Evolutionary conservation across 1,284 basidiomycete species (phyloP), one percentile per base, ranked within the genome.

Genomic region (Pseudozyma sp.): DNA sequence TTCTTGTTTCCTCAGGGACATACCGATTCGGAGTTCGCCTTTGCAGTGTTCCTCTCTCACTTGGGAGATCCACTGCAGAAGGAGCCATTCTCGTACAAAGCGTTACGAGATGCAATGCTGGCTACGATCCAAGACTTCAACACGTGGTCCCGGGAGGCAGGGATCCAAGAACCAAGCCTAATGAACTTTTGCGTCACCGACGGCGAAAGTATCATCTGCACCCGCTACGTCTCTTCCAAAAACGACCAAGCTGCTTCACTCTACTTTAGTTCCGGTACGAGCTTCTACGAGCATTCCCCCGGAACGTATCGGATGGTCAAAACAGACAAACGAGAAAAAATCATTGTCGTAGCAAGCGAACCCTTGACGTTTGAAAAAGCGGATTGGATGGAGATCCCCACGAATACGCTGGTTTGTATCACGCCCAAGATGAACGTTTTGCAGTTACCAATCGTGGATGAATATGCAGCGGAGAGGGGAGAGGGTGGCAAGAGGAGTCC

Each of bases 131-230:
- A 45, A 19, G 76, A 81, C 42, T 75, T 83, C 21, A 83, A 83
- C 53, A 50, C 38, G 0, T 83, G 82, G 82, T 60, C 76, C 0
- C 61, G 63, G 18, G 69, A 80, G 31, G 78, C 77, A 9, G 77
- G 72, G 13, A 77, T 82, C 11, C 12, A 55, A 13, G 69, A 82
- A 89, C 95, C 95, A 13, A 93, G 92, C 77, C 86, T 97, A 65
- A 90, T 96, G 91, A 99, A 98, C 85, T 99, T 97, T 83, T 95
- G 94, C 80, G 92, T 98, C 31, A 94, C 94, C 1, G 96, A 98
- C 82, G 96, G 96, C 1, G 89, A 93, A 79, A 93, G 91, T 50
- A 93, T 99, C 14, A 90, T 99, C 14, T 95, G 93, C 9, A 97
- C 95, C 2, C 90, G 96, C 47, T 99, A 99, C 86, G 93, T 99